Percentiles rank a stretch among this genome's conserved stretches.
Conservation (phyloP, 306 rosid species). For the Senna tora region DNA sequence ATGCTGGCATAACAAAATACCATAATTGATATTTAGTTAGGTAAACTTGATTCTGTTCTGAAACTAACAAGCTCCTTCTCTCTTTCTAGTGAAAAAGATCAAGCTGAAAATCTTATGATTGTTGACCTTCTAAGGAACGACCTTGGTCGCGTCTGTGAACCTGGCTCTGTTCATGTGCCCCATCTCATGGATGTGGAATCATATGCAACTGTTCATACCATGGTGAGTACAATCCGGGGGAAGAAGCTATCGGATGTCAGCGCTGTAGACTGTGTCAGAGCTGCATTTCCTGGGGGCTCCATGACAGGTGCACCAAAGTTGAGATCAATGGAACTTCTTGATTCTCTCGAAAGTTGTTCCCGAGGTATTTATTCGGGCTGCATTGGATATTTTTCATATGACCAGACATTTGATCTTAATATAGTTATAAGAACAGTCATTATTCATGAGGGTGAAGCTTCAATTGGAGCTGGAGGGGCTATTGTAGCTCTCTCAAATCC, state of each 20-base stretch:
- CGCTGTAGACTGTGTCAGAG: constrained; percentile 78
- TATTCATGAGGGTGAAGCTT: constrained; percentile 82
- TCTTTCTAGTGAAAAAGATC: constrained; percentile 85
- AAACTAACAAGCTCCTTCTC: constrained; percentile 16
- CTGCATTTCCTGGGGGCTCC: constrained; percentile 98
- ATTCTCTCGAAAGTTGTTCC: constrained; percentile 73
- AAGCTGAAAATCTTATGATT: constrained; percentile 95
- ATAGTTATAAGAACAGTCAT: constrained; percentile 92
- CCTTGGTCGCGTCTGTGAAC: constrained; percentile 94
- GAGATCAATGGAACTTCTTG: constrained; percentile 95
- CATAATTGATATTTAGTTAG: constrained; percentile 18
- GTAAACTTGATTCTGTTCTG: constrained; percentile 31
- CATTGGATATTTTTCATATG: constrained; percentile 91
- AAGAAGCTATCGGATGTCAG: constrained; percentile 60
- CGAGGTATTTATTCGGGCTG: constrained; percentile 96
- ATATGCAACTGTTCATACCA: constrained; percentile 93
- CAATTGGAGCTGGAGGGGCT: constrained; percentile 99
- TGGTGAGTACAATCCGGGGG: constrained; percentile 96
- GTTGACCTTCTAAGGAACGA: constrained; percentile 98
- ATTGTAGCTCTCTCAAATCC: constrained; percentile 88
- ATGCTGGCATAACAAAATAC: constrained; percentile 16
- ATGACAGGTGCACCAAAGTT: constrained; percentile 99
- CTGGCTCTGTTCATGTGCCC: constrained; percentile 95
- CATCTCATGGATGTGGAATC: constrained; percentile 90
- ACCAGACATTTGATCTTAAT: constrained; percentile 91